Percentiles rank a stretch among this genome's conserved stretches.
These are phyloP conservation scores for Rhododendron vialii DNA, from an alignment of 148 eudicot species.

Conservation along the genomic window DNA sequence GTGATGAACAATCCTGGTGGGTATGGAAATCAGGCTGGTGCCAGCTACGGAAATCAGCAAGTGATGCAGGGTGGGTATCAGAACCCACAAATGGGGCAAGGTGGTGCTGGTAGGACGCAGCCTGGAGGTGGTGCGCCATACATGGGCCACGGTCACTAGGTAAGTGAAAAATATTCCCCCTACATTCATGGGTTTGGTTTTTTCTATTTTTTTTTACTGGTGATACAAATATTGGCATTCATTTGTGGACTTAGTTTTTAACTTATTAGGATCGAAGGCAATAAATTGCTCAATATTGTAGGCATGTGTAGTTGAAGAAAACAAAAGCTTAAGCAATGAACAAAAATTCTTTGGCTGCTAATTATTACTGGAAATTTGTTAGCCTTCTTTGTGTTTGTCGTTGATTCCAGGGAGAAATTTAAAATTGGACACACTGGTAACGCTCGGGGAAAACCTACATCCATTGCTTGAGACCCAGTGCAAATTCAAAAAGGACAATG, in stretches of 20 bases:
- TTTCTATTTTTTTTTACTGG: not conserved
- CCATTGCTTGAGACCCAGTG: too few relatives aligned
- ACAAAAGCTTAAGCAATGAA: not conserved
- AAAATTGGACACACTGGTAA: not conserved
- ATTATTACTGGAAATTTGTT: not conserved
- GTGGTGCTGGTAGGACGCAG: not conserved
- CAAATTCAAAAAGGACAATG: too few relatives aligned
- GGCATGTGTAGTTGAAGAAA: not conserved
- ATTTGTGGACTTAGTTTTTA: not conserved
- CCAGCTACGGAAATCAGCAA: constrained; percentile 49
- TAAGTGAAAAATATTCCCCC: not conserved
- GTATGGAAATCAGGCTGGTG: constrained; percentile 50
- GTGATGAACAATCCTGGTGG: constrained; percentile 38
- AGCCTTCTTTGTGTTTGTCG: not conserved
- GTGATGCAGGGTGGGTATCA: constrained; percentile 49
- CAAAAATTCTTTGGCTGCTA: not conserved
- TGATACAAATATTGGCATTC: not conserved
- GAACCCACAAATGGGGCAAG: constrained; percentile 36
- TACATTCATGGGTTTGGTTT: not conserved
- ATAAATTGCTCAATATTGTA: not conserved
- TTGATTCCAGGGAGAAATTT: not conserved
- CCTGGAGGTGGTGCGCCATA: not conserved
- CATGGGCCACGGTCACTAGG: not conserved
- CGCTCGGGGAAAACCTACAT: not conserved
- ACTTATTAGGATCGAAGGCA: not conserved